Base-by-base conservation (phyloP, 2,329 filamentous ascomycete species). In the Aspergillus ustus region DNA sequence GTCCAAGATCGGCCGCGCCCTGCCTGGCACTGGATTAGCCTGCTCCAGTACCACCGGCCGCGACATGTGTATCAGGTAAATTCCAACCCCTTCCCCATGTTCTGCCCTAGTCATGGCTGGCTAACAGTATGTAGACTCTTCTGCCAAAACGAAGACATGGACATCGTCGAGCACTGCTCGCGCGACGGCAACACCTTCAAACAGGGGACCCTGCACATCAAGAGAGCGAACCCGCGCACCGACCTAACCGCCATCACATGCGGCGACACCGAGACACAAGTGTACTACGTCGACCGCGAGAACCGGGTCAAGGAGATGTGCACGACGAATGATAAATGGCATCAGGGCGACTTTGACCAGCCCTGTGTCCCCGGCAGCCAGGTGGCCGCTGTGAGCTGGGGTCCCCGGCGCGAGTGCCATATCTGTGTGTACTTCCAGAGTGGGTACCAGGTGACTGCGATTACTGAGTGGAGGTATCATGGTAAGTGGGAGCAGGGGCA, bases 381-480 rank as follows among this genome's bases (percentile, higher is more conserved):
- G 34, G 34, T 40, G 2, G 34, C 34, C 11, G 34, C 11, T 40
- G 34, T 40, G 8, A 40, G 34, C 29, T 52, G 29, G 19, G 50
- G 37, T 1, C 22, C 17, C 28, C 50, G 37, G 13, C 13, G 34
- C 13, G 13, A 31, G 6, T n/a, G 29, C 15, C 29, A 34, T 31
- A 52, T 52, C 29, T 28, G 50, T 6, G 50, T 52, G 9, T 52
- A 52, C 29, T 34, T 52, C 29, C 50, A 52, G 50, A 52, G 50
- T 7, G 50, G 50, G 4, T 20, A 52, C 9, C 50, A 40, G 31
- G 50, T 52, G 20, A 52, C 50, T 17, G 50, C 25, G 4, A 37
- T 52, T 17, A 34, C 29, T 19, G 50, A 52, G 29, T 52, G 50
- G 50, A 19, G 6, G 28, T 52, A 52, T 31, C 19, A 37, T 8